These are phyloP conservation scores for Zizania palustris DNA, from an alignment of 202 grass and related monocot species.

Conservation along the genomic window DNA sequence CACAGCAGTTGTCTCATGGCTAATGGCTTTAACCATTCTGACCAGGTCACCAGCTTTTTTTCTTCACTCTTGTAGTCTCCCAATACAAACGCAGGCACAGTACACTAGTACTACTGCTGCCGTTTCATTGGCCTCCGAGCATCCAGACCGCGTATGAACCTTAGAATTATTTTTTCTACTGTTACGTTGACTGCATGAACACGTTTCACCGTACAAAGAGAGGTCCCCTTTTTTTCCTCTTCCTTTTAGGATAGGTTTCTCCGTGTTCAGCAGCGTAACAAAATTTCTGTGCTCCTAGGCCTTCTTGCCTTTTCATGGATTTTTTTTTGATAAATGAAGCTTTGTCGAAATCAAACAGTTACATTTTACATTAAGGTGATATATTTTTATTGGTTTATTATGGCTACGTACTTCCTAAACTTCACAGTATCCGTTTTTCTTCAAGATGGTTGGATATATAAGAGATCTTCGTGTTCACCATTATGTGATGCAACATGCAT, in stretches of 20 bases:
- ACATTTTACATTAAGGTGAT: no score
- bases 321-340: no score
- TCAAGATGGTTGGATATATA: neutral
- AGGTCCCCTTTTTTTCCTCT: neutral
- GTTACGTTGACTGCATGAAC: conserved; percentile 14
- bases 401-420: no score
- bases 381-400: no score
- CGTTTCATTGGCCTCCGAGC: conserved; percentile 27
- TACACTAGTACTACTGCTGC: conserved; percentile 27
- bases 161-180: neutral
- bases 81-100: conserved; percentile 33
- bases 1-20: neutral
- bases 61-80: conserved; percentile 38
- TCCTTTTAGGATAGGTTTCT: no score
- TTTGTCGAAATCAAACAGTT: no score
- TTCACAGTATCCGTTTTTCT: neutral
- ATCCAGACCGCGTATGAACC: neutral
- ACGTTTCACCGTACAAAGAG: conserved; percentile 20
- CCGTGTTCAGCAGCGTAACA: neutral
- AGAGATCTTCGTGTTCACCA: no score
- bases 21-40: conserved; percentile 46
- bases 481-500: no score
- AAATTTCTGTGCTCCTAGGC: neutral
- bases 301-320: neutral
- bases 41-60: conserved; percentile 29